Percentiles rank a stretch among this genome's conserved stretches.
Evolutionary conservation across 495 filamentous ascomycete genomes (phyloP).

Genomic region (Neurospora sp.): DNA sequence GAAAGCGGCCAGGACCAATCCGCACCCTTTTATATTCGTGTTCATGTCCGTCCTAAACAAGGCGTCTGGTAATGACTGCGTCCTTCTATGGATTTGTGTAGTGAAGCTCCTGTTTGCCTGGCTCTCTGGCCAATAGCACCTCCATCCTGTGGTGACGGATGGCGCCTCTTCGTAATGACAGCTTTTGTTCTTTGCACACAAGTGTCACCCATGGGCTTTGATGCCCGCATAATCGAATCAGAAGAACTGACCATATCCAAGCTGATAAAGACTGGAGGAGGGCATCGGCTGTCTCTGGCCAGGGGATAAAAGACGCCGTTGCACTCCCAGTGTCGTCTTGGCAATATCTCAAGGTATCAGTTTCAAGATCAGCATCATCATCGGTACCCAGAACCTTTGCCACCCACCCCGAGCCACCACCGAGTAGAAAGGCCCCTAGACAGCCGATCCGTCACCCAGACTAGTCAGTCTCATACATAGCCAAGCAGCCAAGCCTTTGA

Average conservation of each 20-base stretch:
- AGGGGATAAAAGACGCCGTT: background rate
- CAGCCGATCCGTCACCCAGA: background rate
- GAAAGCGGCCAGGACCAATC: background rate
- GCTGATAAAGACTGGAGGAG: background rate
- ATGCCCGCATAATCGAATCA: background rate
- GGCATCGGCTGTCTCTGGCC: background rate
- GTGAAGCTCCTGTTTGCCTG: background rate
- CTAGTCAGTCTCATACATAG: background rate
- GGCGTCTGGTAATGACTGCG: background rate
- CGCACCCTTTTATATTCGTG: background rate
- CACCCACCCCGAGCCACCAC: background rate
- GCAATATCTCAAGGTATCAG: background rate
- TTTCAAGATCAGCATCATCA: background rate
- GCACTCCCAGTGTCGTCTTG: background rate
- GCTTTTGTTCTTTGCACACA: background rate
- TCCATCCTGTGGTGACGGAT: background rate
- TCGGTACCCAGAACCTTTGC: background rate
- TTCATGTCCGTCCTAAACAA: background rate
- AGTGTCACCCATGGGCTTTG: background rate
- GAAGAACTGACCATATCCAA: background rate
- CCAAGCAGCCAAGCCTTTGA: background rate
- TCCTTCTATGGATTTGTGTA: background rate
- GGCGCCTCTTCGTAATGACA: background rate
- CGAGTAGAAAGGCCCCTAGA: background rate
- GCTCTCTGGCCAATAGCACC: background rate